phyloP scores from a whole-genome alignment of 2,329 filamentous ascomycete species.

The Simplicillium aogashimaense region DNA sequence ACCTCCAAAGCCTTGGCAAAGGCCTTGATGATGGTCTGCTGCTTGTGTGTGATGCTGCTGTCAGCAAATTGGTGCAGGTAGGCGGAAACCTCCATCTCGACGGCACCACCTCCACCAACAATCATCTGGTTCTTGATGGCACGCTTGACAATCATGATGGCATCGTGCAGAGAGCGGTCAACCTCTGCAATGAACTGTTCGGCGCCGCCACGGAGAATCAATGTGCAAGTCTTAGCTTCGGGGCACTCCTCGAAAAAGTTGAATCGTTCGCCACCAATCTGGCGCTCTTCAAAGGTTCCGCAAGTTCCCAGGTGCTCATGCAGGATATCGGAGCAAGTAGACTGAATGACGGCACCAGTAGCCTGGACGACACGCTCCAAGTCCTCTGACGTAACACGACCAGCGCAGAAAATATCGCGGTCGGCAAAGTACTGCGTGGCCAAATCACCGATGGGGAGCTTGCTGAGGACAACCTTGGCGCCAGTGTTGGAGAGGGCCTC shows the following conservation, averaged over 20 bases:
- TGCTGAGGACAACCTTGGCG: slow-evolving; percentile 94
- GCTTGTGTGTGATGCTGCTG: slow-evolving; percentile 86
- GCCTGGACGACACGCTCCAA: slow-evolving; percentile 95
- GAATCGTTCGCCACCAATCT: slow-evolving; percentile 95
- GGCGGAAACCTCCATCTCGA: slow-evolving; percentile 92
- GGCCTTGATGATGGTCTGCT: slow-evolving; percentile 94
- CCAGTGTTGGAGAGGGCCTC: slow-evolving; percentile 90
- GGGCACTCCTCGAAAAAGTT: slow-evolving; percentile 98
- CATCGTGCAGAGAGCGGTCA: slow-evolving; percentile 93
- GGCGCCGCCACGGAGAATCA: slow-evolving; percentile 88
- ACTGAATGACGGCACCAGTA: slow-evolving; percentile 85
- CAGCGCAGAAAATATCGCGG: slow-evolving; percentile 95
- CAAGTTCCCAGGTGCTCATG: slow-evolving; percentile 84
- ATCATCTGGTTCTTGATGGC: slow-evolving; percentile 91
- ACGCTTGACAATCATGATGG: slow-evolving; percentile 99
- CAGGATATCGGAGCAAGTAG: slow-evolving; percentile 92
- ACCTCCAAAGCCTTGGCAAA: slow-evolving; percentile 97
- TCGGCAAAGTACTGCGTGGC: slow-evolving; percentile 98
- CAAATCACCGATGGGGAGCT: slow-evolving; percentile 92
- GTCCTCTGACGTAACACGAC: slow-evolving; percentile 82
- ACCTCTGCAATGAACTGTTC: slow-evolving; percentile 99
- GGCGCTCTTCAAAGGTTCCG: slow-evolving; percentile 84
- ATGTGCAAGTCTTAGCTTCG: slow-evolving; percentile 90
- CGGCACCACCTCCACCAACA: slow-evolving; percentile 87
- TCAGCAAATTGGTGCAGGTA: slow-evolving; percentile 91